phyloP scores from a whole-genome alignment of 306 rosid species.

The Gillenia trifoliata region DNA sequence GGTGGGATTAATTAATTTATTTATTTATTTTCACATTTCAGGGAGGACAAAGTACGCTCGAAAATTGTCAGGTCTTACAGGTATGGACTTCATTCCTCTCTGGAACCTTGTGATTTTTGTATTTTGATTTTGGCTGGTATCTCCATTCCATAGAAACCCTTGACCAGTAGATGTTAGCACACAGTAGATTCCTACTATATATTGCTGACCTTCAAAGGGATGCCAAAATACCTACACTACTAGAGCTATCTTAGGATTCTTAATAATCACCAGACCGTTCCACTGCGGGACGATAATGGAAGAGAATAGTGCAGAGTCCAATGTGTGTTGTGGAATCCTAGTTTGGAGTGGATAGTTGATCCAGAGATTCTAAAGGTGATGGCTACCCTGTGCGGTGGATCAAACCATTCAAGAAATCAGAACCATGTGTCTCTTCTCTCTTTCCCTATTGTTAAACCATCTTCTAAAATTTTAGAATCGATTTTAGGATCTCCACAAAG shows the following conservation, averaged over 20 bases:
- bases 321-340: not conserved
- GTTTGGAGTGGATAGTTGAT: not conserved
- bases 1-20: slow-evolving; percentile 32
- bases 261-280: not conserved
- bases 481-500: not conserved
- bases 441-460: not conserved
- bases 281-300: not conserved
- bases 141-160: not conserved
- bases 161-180: not conserved
- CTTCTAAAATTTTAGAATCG: not conserved
- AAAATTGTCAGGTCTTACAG: slow-evolving; percentile 93
- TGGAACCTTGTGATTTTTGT: not conserved
- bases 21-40: slow-evolving; percentile 36
- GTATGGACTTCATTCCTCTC: slow-evolving; percentile 26
- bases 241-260: not conserved
- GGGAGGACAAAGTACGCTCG: slow-evolving; percentile 92
- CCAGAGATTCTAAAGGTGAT: too few relatives aligned
- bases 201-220: not conserved
- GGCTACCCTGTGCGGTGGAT: not conserved
- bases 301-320: not conserved
- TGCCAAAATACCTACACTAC: not conserved
- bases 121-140: not conserved
- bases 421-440: not conserved
- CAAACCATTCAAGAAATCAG: not conserved
- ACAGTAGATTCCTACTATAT: not conserved